A percentile compares a stretch with the other conserved stretches of the same genome.
phyloP scores from a whole-genome alignment of 83 land plant genomes.

The Diphasiastrum complanatum region DNA sequence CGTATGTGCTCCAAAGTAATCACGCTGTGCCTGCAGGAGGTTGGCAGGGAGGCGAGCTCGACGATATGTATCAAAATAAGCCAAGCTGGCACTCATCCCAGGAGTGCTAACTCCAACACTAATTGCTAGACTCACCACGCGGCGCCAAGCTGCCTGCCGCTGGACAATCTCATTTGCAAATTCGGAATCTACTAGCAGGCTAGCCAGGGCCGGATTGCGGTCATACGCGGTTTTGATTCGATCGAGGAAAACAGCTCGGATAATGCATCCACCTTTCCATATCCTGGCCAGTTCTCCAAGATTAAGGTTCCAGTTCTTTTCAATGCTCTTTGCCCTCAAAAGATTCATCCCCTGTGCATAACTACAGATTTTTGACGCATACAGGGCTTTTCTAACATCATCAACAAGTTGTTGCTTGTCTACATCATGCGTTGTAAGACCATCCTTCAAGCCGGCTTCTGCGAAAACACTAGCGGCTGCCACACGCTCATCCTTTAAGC shows the following conservation, averaged over 20 bases:
- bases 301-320: slow-evolving; percentile 55
- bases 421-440: slow-evolving; percentile 22
- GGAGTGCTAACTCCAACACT: slow-evolving; percentile 57
- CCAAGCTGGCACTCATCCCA: slow-evolving; percentile 69
- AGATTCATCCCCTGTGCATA: slow-evolving; percentile 79
- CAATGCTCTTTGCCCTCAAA: slow-evolving; percentile 63
- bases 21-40: slow-evolving; percentile 65
- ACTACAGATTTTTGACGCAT: slow-evolving; percentile 69
- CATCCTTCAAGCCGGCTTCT: slow-evolving; percentile 27
- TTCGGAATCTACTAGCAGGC: slow-evolving; percentile 61
- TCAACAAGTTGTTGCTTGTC: slow-evolving; percentile 53
- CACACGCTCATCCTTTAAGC: slow-evolving; percentile 59
- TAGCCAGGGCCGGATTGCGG: slow-evolving; percentile 52
- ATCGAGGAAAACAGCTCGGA: slow-evolving; percentile 61
- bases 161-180: slow-evolving; percentile 66
- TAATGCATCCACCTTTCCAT: slow-evolving; percentile 78
- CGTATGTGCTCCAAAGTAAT: slow-evolving; percentile 70
- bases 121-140: slow-evolving; percentile 53
- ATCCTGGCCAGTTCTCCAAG: slow-evolving; percentile 75
- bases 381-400: slow-evolving; percentile 66
- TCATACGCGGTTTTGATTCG: slow-evolving; percentile 70
- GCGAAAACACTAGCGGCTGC: slow-evolving; percentile 51
- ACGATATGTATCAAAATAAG: slow-evolving; percentile 66
- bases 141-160: slow-evolving; percentile 54
- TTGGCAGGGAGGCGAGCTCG: slow-evolving; percentile 60